Percentiles rank a stretch among this genome's conserved stretches.
Evolutionary conservation across 192 early-diverging fungal genomes (phyloP).

Genomic region (Coemansia sp.): DNA sequence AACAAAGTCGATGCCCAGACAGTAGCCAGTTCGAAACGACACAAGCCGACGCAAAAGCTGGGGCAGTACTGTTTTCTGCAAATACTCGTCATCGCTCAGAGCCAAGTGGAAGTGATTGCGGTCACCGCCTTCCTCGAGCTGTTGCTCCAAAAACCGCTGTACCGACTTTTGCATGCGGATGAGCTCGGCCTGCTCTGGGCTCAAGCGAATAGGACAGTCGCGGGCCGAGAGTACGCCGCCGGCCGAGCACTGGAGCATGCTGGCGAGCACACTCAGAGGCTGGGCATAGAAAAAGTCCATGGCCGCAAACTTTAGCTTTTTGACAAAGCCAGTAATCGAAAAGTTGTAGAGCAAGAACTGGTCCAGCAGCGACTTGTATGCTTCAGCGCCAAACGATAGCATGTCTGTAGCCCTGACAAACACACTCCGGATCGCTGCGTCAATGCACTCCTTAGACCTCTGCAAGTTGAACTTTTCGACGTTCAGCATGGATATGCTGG

Average conservation of each 20-base stretch:
- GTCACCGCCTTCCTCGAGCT: slow-evolving; percentile 6
- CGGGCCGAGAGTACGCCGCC: slow-evolving; percentile 6
- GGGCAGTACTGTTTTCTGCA: slow-evolving; percentile 56
- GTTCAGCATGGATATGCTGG: slow-evolving; percentile 67
- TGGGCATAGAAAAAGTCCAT: slow-evolving; percentile 89
- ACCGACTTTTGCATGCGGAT: slow-evolving; percentile 73
- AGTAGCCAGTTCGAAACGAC: slow-evolving; percentile 61
- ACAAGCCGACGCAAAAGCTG: slow-evolving; percentile 53
- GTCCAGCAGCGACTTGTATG: slow-evolving; percentile 77
- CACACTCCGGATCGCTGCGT: slow-evolving; percentile 59
- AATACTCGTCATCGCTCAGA: slow-evolving; percentile 60
- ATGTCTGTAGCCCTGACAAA: slow-evolving; percentile 56
- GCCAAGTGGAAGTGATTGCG: slow-evolving; percentile 32
- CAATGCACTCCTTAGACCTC: slow-evolving; percentile 70
- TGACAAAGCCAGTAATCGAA: slow-evolving; percentile 73
- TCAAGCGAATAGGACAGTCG: slow-evolving; percentile 37
- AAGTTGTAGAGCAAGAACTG: slow-evolving; percentile 78
- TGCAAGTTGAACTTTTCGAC: slow-evolving; percentile 80
- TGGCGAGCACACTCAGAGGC: slow-evolving; percentile 71
- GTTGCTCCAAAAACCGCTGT: slow-evolving; percentile 55
- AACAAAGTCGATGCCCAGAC: slow-evolving; percentile 61
- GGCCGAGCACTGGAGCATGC: slow-evolving; percentile 18
- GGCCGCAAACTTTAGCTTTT: slow-evolving; percentile 75
- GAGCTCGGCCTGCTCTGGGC: slow-evolving; percentile 59
- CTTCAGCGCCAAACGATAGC: slow-evolving; percentile 65